Percentiles rank a stretch among this genome's conserved stretches.
phyloP scores from a whole-genome alignment of 1,284 basidiomycete species.

The Paramarasmius palmivorus region DNA sequence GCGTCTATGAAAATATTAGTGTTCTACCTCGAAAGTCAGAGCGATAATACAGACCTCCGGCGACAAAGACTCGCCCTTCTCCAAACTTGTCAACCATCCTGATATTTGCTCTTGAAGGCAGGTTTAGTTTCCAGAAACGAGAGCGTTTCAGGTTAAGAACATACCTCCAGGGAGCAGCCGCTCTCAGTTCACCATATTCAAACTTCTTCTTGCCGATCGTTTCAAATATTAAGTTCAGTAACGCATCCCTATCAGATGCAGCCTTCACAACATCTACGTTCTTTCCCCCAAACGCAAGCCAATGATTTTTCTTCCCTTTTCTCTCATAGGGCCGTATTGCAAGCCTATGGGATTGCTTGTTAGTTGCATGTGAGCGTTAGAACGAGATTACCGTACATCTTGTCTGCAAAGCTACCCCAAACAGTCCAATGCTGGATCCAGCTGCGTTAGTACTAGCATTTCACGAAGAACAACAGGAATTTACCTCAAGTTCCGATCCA shows the following conservation, averaged over 20 bases:
- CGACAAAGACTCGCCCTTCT: not conserved
- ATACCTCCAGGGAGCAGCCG: conserved; percentile 8
- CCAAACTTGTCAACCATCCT: conserved; percentile 8
- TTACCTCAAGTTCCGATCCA: not conserved
- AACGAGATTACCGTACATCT: not conserved
- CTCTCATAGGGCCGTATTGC: not conserved
- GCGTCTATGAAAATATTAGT: not conserved
- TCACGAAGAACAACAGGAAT: not conserved
- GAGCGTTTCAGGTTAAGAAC: not conserved
- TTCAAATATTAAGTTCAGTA: conserved; percentile 30
- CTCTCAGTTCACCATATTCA: conserved; percentile 10
- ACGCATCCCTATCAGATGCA: conserved; percentile 26
- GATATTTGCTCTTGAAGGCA: conserved; percentile 9
- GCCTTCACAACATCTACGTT: conserved; percentile 28
- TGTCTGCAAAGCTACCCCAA: not conserved
- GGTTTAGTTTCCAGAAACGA: not conserved
- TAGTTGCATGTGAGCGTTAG: not conserved
- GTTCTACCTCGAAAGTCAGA: not conserved
- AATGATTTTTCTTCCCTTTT: not conserved
- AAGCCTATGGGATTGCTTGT: not conserved
- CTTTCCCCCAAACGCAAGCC: not conserved
- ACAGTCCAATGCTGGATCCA: not conserved
- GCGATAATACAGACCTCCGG: not conserved
- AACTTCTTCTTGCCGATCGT: conserved; percentile 27
- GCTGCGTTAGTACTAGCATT: not conserved